These are phyloP conservation scores for Fusarium citri DNA, from an alignment of 2,329 filamentous ascomycete genomes.

Conservation along the genomic window DNA sequence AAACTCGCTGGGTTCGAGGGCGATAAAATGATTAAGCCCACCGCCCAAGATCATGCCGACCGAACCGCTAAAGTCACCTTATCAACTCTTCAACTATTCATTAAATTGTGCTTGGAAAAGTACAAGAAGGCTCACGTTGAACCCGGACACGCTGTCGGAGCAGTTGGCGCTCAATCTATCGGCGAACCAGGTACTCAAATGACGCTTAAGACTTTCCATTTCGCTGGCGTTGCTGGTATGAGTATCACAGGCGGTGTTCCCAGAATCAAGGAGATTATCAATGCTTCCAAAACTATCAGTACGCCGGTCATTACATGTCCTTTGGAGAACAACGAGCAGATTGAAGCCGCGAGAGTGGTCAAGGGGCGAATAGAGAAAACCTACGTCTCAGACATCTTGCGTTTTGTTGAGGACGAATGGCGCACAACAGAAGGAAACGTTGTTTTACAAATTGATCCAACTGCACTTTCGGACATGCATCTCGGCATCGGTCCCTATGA, in stretches of 20 bases:
- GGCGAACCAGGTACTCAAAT: constrained; percentile 99
- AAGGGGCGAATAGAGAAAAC: constrained; percentile 97
- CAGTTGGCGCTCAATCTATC: constrained; percentile 96
- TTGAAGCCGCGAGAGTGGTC: constrained; percentile 87
- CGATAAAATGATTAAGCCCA: constrained; percentile 35
- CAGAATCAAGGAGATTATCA: constrained; percentile 99
- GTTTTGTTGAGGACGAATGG: constrained; percentile 90
- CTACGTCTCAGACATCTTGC: constrained; percentile 82
- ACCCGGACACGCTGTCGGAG: constrained; percentile 94
- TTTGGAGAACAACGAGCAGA: constrained; percentile 78
- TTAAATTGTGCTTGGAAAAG: constrained; percentile 85
- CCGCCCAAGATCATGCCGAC: constrained; percentile 63
- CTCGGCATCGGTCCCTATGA: constrained; percentile 80
- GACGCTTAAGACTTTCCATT: constrained; percentile 99
- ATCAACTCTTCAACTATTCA: constrained; percentile 78
- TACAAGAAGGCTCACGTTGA: constrained; percentile 93
- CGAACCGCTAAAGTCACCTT: constrained; percentile 86
- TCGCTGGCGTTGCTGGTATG: constrained; percentile 99
- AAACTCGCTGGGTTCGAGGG: constrained; percentile 62
- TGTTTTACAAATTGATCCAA: constrained; percentile 82
- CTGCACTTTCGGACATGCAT: constrained; percentile 82
- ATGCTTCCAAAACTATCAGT: constrained; percentile 92
- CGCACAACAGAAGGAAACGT: constrained; percentile 80
- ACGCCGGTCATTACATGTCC: constrained; percentile 94
- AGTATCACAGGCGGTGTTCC: constrained; percentile 99